phyloP scores from a whole-genome alignment of 78 protist genomes.

The Emiliania huxleyi region DNA sequence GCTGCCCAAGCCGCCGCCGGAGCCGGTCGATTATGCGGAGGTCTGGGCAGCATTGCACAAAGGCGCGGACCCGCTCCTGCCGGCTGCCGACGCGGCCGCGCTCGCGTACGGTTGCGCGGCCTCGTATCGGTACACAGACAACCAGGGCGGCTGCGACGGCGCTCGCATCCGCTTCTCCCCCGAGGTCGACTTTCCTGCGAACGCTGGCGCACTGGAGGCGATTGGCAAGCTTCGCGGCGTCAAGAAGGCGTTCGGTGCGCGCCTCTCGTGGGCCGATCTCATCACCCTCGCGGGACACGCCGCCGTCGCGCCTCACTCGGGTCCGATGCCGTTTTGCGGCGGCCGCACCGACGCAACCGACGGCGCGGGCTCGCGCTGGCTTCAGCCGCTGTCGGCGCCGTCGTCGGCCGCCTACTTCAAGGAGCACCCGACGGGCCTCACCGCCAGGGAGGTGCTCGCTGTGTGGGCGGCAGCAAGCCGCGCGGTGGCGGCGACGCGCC shows the following conservation, averaged over 20 bases:
- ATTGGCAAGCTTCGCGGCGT: neutral
- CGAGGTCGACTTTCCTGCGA: neutral
- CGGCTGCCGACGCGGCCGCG: neutral
- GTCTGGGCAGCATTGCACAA: neutral
- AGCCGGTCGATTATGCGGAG: neutral
- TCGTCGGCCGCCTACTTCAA: too few species aligned
- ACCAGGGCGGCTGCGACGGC: slow-evolving; percentile 57
- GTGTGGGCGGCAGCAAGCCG: neutral
- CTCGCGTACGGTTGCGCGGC: slow-evolving; percentile 26
- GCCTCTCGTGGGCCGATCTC: slow-evolving; percentile 53
- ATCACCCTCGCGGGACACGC: slow-evolving; percentile 37
- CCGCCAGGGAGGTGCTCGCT: too few species aligned
- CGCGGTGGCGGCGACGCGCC: neutral
- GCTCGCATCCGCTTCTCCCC: slow-evolving; percentile 56
- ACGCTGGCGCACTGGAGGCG: neutral
- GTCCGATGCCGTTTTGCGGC: neutral
- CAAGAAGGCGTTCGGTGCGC: neutral
- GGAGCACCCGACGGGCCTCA: too few species aligned
- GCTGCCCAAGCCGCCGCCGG: too few species aligned
- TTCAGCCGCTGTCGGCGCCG: neutral
- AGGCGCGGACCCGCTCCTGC: neutral
- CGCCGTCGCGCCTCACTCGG: neutral
- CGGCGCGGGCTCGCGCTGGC: neutral
- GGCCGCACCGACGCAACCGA: slow-evolving; percentile 14
- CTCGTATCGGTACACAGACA: slow-evolving; percentile 50